phyloP scores from a whole-genome alignment of 208 protist species.

The Acanthamoeba culbertsoni region DNA sequence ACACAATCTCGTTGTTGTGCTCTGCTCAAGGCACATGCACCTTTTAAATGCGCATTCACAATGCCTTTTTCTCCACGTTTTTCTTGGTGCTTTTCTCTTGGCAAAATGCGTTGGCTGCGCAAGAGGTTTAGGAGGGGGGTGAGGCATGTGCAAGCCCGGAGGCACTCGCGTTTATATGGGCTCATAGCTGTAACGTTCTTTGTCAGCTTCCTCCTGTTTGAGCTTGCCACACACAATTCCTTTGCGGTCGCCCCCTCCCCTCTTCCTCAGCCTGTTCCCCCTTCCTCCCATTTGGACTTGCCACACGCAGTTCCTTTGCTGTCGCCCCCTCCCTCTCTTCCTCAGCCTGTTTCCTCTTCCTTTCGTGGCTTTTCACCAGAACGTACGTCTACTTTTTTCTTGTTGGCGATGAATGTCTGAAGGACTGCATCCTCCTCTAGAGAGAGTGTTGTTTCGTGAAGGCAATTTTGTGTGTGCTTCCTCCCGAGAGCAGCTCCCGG shows the following conservation, averaged over 20 bases:
- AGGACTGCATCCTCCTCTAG: background rate
- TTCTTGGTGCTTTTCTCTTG: too few species aligned
- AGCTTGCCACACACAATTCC: background rate
- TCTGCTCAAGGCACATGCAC: too few species aligned
- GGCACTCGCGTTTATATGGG: too few species aligned
- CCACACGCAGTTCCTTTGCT: too few species aligned
- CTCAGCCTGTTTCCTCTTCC: background rate
- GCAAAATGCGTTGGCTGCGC: too few species aligned
- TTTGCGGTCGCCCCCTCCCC: background rate
- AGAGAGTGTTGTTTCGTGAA: background rate
- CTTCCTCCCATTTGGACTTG: too few species aligned
- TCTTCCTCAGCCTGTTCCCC: too few species aligned
- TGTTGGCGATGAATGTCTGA: background rate
- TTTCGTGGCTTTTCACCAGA: background rate
- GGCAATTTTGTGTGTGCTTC: background rate
- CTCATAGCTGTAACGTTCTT: background rate
- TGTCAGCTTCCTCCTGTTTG: background rate
- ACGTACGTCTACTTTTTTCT: background rate
- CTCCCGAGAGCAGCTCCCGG: background rate
- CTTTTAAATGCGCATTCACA: too few species aligned
- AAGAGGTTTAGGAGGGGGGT: too few species aligned
- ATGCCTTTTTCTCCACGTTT: too few species aligned
- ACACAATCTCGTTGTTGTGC: too few species aligned
- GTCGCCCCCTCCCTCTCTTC: background rate
- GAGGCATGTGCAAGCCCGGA: too few species aligned